Evolutionary conservation across 73 alveolate species (phyloP), one percentile per base, ranked within the genome.

Genomic region (Paramecium sexaurelia): DNA sequence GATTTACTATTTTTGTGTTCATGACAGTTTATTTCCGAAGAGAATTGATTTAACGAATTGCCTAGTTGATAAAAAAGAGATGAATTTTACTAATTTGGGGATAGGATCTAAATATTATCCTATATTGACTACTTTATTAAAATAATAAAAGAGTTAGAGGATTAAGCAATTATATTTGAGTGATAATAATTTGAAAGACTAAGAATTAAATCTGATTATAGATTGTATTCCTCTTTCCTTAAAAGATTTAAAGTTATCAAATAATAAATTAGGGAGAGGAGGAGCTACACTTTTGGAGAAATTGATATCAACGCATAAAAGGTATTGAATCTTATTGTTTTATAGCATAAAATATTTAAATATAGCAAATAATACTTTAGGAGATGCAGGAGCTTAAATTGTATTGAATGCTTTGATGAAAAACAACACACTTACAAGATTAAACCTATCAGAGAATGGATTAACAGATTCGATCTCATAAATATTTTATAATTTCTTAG

Each of bases 21-120:
- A 75, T 75, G 89, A 75, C 51, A 37, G 47, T 37, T 20, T 75
- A n/a, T 75, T 75, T 20, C 89, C 89, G 8, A 75, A 75, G 40
- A 36, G 47, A 43, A 37, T 75, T 40, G 89, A 75, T 9, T 40
- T 75, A 39, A 26, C 86, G 7, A 71, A 71, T 71, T 71, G 86
- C 61, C 17, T 71, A n/a, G 35, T 71, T 7, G 86, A 71, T 43
- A 37, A 37, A 20, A 37, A 75, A 22, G 71, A 75, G 43, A 75
- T 75, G 89, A 75, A 75, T 40, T 75, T 75, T n/a, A 27, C 89
- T 19, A 24, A 37, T 75, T 40, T 37, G 22, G 89, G 89, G 6
- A 37, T 75, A 15, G 33, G 39, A 1, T 22, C 89, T 15, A 75
- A 75, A 75, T 75, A 75, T 75, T 37, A 37, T 37, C 89, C 89